Base-by-base conservation (phyloP, 345 rosid genomes). In the Acer yangbiense region DNA sequence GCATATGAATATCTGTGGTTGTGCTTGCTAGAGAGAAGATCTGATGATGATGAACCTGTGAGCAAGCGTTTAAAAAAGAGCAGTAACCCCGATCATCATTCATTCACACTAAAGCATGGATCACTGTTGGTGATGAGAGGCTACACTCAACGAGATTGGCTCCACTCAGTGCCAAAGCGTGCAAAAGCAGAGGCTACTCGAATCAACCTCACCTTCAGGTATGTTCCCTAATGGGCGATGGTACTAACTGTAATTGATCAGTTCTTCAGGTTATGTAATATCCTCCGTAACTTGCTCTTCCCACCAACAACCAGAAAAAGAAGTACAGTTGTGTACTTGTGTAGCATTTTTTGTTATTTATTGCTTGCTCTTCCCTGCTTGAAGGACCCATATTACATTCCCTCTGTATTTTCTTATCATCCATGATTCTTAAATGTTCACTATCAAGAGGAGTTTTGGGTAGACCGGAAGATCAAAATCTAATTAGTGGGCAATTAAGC, bases 91-190 rank as follows among this genome's bases (percentile, higher is more conserved):
- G 64, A 60, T 60, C 27, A 60, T n/a, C 64, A 20, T 60, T 60
- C 64, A 9, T 60, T 60, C 64, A 60, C 64, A 60, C 27, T 60
- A n/a, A 60, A 60, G 64, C 64, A 60, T 60, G 98, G 98, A 79
- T 92, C 98, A 0, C 77, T 95, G 65, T 73, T 95, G 52, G 91
- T 92, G 73, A 95, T 95, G 98, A 90, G 87, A 62, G 98, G 97
- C 17, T 79, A 93, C 84, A 90, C 92, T 7, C 98, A 92, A 78
- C 90, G 93, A 75, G 98, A 95, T 46, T 95, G 98, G 98, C 76
- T 88, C 6, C 98, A 95, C 82, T 93, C 97, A 0, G 92, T 95
- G 77, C 98, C 97, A 18, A 94, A 92, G 87, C 90, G 97, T 29
- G 89, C 87, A 23, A 93, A 87, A 81, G 90, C 81, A 1, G 64